Conservation (phyloP, 2,329 filamentous ascomycete genomes). For the Colletotrichum higginsianum region DNA sequence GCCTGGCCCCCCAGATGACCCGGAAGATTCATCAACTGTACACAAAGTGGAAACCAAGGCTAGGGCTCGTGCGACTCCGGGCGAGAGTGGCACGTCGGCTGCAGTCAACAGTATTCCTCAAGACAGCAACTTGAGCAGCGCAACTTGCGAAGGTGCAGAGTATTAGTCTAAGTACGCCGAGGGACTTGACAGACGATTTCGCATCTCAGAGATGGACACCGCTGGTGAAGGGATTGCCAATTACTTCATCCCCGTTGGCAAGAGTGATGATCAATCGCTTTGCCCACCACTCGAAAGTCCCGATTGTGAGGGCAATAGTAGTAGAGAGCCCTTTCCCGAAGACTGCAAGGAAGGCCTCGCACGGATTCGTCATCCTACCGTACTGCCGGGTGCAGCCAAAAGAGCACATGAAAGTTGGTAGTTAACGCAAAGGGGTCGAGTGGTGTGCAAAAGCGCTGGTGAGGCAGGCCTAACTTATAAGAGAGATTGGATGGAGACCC, state of each 20-base stretch:
- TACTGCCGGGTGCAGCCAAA: constrained; percentile 3
- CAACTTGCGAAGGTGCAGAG: neutral
- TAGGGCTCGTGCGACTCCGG: neutral
- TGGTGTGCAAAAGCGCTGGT: neutral
- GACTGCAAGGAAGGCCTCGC: constrained; percentile 14
- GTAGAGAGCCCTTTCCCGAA: constrained; percentile 22
- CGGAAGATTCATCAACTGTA: neutral
- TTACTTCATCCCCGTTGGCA: neutral
- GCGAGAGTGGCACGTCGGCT: neutral
- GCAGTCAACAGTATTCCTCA: neutral
- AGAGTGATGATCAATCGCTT: neutral
- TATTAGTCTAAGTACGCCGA: neutral
- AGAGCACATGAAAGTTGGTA: neutral
- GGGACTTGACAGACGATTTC: neutral
- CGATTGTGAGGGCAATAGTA: neutral
- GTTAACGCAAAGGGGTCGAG: neutral
- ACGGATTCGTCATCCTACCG: constrained; percentile 19
- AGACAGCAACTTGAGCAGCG: neutral
- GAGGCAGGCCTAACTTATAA: neutral
- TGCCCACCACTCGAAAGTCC: neutral
- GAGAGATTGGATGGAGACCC: neutral
- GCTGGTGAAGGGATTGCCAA: neutral
- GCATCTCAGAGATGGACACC: neutral
- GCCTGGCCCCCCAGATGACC: neutral
- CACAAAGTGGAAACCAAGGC: neutral